Percentiles rank a stretch among this genome's conserved stretches.
Evolutionary conservation across 305 asterid species (phyloP).

Genomic region (Plantago lanceolata): DNA sequence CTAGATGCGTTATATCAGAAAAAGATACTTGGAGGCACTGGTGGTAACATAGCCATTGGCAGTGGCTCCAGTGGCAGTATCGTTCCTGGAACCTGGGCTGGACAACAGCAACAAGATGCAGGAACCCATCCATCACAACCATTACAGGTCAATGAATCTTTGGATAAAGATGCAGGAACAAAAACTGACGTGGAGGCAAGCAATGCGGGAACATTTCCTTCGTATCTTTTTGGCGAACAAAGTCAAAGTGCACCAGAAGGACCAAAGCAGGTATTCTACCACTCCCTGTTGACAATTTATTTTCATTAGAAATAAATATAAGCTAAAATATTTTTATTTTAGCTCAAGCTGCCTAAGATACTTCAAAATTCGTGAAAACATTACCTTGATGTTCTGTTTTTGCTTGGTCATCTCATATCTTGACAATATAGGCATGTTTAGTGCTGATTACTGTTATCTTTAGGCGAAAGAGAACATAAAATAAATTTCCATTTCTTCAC

Average conservation of each 20-base stretch:
- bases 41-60: background rate
- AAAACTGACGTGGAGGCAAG: background rate
- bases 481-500: background rate
- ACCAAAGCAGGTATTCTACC: slow-evolving; percentile 36
- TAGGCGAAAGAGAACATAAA: too few relatives aligned
- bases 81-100: slow-evolving; percentile 9
- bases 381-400: background rate
- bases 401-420: background rate
- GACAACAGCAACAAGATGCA: slow-evolving; percentile 9
- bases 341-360: background rate
- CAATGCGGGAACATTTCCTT: slow-evolving; percentile 9
- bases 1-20: slow-evolving; percentile 55
- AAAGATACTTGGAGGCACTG: slow-evolving; percentile 28
- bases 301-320: background rate
- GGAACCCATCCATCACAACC: background rate
- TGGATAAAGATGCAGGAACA: slow-evolving; percentile 10
- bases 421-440: background rate
- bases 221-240: slow-evolving; percentile 19
- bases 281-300: slow-evolving; percentile 17
- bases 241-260: slow-evolving; percentile 21
- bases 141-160: slow-evolving; percentile 2
- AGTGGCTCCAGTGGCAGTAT: slow-evolving; percentile 8
- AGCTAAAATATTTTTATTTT: background rate
- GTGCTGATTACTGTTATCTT: background rate
- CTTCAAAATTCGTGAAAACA: background rate